These are phyloP conservation scores for Alisma plantagoaquatica DNA, from an alignment of 106 monocot species.

Conservation along the genomic window DNA sequence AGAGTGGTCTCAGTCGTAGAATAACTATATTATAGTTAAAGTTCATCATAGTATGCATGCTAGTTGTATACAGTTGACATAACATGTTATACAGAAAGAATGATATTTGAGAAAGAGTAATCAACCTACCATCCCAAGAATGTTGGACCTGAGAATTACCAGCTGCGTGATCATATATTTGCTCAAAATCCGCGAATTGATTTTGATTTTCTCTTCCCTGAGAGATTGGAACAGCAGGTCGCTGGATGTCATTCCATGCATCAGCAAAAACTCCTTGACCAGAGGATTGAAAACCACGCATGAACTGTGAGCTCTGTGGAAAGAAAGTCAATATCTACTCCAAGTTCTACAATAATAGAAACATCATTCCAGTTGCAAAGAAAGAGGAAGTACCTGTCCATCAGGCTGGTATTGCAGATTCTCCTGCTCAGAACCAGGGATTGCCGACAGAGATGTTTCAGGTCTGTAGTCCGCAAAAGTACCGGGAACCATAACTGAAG, in stretches of 20 bases:
- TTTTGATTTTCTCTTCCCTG: constrained; percentile 29
- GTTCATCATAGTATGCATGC: too few relatives aligned
- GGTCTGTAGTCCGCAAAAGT: constrained; percentile 23
- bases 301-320: constrained; percentile 42
- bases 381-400: constrained; percentile 25
- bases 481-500: constrained; percentile 35
- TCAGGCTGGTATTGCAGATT: constrained; percentile 41
- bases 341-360: constrained; percentile 1
- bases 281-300: constrained; percentile 30
- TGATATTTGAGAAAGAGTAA: not conserved
- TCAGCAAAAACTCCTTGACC: constrained; percentile 35
- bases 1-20: too few relatives aligned
- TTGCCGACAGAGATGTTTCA: constrained; percentile 32
- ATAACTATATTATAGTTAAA: too few relatives aligned
- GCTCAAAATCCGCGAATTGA: constrained; percentile 39
- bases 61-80: too few relatives aligned
- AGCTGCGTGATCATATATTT: constrained; percentile 31
- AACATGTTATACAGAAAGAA: not conserved
- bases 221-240: constrained; percentile 22
- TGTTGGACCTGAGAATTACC: constrained; percentile 17
- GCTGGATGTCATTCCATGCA: constrained; percentile 48
- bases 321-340: not conserved
- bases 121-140: constrained; percentile 37
- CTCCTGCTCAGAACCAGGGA: constrained; percentile 60
- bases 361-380: not conserved